These are phyloP conservation scores for Cyphellophora europaea DNA, from an alignment of 2,329 filamentous ascomycete species.

Conservation along the genomic window DNA sequence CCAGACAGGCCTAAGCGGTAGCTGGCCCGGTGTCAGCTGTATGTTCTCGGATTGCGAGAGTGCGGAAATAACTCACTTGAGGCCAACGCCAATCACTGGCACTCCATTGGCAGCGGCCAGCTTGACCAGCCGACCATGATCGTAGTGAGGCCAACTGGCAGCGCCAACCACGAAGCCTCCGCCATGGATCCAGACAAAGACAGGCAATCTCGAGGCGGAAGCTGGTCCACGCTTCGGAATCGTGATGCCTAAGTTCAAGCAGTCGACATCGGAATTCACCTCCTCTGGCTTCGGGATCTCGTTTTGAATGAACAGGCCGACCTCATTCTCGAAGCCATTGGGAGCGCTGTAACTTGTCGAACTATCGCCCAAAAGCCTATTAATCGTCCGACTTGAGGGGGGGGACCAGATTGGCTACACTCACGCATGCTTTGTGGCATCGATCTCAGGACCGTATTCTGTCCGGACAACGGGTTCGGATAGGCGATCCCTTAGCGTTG, in stretches of 20 bases:
- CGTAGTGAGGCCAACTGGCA: constrained; percentile 45
- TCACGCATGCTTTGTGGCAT: constrained; percentile 30
- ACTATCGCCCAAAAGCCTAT: background rate
- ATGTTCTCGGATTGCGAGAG: background rate
- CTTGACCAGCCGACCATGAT: constrained; percentile 36
- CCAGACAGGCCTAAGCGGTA: constrained; percentile 39
- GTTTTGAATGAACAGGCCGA: constrained; percentile 39
- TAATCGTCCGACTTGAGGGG: background rate
- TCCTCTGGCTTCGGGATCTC: constrained; percentile 29
- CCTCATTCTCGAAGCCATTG: constrained; percentile 35
- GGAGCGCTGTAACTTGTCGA: constrained; percentile 26
- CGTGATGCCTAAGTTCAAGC: constrained; percentile 45
- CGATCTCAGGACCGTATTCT: constrained; percentile 17
- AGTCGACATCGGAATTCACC: constrained; percentile 38
- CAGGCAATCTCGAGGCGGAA: constrained; percentile 42
- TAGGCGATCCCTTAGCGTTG: constrained; percentile 24
- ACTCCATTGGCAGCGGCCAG: constrained; percentile 32
- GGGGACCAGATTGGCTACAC: constrained; percentile 1
- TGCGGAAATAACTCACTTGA: constrained; percentile 39
- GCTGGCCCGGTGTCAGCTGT: constrained; percentile 20
- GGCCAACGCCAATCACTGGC: constrained; percentile 37
- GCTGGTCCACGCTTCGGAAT: constrained; percentile 28
- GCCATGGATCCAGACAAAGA: constrained; percentile 49
- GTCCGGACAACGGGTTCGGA: constrained; percentile 25
- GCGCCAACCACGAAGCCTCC: constrained; percentile 50